phyloP scores from a whole-genome alignment of 1,284 basidiomycete species.

The Ustilago nuda region DNA sequence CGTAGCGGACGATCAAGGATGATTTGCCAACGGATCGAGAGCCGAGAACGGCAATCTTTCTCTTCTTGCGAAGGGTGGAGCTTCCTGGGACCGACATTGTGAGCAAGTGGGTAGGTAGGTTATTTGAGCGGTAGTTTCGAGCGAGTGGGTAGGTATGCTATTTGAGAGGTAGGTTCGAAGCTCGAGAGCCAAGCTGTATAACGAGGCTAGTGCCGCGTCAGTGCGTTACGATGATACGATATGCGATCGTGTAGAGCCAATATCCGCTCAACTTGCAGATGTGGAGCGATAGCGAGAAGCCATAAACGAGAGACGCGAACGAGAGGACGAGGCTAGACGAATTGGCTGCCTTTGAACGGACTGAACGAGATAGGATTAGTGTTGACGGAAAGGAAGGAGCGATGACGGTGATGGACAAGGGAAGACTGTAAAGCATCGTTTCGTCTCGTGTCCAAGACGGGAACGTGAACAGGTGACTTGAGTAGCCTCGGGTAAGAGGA shows the following conservation, averaged over 20 bases:
- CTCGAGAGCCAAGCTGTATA: not conserved
- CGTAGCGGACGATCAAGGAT: slow-evolving; percentile 73
- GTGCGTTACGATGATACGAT: not conserved
- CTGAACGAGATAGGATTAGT: not conserved
- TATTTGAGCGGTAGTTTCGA: slow-evolving; percentile 4
- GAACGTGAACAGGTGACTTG: slow-evolving; percentile 5
- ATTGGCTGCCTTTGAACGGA: not conserved
- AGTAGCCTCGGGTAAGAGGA: not conserved
- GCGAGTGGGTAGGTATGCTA: not conserved
- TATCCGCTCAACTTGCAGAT: not conserved
- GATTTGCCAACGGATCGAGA: slow-evolving; percentile 74
- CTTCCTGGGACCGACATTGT: slow-evolving; percentile 47
- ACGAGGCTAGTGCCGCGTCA: not conserved
- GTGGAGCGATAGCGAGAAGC: not conserved
- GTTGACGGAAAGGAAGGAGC: not conserved
- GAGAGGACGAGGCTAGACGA: not conserved
- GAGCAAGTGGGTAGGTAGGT: not conserved
- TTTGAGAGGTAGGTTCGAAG: not conserved
- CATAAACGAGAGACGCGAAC: not conserved
- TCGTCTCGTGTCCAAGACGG: not conserved
- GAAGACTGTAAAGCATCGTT: not conserved
- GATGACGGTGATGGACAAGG: not conserved
- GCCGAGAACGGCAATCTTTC: slow-evolving; percentile 68
- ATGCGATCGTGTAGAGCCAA: not conserved
- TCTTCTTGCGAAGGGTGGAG: slow-evolving; percentile 63